Percentiles rank a stretch among this genome's conserved stretches.
Evolutionary conservation across 1,284 basidiomycete species (phyloP).

Genomic region (Trichosporon ovoides): DNA sequence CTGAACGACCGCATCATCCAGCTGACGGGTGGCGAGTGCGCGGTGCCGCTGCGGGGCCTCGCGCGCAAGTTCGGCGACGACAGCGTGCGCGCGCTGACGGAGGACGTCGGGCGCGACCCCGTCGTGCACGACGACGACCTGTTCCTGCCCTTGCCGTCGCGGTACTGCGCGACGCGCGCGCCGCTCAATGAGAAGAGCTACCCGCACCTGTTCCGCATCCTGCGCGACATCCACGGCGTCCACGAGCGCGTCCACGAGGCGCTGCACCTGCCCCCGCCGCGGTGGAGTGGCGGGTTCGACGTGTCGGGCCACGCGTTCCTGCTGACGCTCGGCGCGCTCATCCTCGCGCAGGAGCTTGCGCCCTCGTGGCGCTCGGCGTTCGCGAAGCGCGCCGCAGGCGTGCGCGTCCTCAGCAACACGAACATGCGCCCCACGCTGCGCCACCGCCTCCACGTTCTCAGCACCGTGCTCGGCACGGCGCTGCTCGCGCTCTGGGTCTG

Average conservation of each 20-base stretch:
- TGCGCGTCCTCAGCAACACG: not conserved
- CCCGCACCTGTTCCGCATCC: slow-evolving; percentile 58
- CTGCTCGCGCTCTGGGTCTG: slow-evolving; percentile 67
- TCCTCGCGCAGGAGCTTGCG: slow-evolving; percentile 70
- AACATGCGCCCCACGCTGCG: not conserved
- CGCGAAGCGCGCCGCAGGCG: not conserved
- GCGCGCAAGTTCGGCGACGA: not conserved
- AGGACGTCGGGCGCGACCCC: slow-evolving; percentile 12
- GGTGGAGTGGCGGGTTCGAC: slow-evolving; percentile 71
- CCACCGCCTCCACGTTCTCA: slow-evolving; percentile 14
- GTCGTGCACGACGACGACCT: slow-evolving; percentile 11
- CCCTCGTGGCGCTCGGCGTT: slow-evolving; percentile 36
- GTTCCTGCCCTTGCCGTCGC: slow-evolving; percentile 26
- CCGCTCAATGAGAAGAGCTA: slow-evolving; percentile 59
- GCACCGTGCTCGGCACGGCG: slow-evolving; percentile 22
- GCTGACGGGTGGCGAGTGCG: slow-evolving; percentile 76
- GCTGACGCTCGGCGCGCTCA: slow-evolving; percentile 72
- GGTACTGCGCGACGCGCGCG: slow-evolving; percentile 58
- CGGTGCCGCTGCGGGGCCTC: slow-evolving; percentile 53
- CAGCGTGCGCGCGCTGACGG: slow-evolving; percentile 44
- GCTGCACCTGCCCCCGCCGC: slow-evolving; percentile 47
- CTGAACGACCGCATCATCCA: slow-evolving; percentile 69
- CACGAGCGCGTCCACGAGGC: slow-evolving; percentile 10
- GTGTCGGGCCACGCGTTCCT: slow-evolving; percentile 93
- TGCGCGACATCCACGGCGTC: slow-evolving; percentile 9